Evolutionary conservation across 176 grass and related monocot genomes (phyloP).

Genomic region (Bonia amplexicaulis): DNA sequence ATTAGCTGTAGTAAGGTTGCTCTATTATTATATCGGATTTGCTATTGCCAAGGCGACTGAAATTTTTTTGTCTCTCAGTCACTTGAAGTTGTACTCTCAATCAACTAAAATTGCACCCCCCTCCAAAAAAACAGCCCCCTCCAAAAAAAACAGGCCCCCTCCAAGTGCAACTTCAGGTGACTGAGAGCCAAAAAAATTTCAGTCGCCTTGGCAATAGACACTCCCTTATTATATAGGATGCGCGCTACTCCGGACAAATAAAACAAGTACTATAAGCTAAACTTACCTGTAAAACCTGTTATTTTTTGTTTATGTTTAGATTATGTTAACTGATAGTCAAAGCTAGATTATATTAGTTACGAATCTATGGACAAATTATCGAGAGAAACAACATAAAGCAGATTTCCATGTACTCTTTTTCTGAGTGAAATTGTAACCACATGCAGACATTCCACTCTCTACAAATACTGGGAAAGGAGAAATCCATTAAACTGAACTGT

Average conservation of each 20-base stretch:
- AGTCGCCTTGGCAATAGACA: too few species aligned
- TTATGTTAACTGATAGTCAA: not conserved
- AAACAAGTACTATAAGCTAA: not conserved
- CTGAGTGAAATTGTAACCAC: not conserved
- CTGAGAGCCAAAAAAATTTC: too few species aligned
- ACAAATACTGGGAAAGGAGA: not conserved
- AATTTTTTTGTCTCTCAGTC: too few species aligned
- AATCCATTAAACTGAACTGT: not conserved
- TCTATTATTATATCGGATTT: not conserved
- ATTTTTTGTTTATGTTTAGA: not conserved
- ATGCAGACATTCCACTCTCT: not conserved
- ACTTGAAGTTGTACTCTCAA: too few species aligned
- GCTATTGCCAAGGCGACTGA: too few species aligned
- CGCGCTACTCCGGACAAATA: not conserved
- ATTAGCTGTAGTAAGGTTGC: not conserved
- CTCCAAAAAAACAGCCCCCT: too few species aligned
- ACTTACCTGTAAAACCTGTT: not conserved
- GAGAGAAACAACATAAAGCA: not conserved
- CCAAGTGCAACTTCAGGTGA: too few species aligned
- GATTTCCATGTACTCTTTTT: not conserved
- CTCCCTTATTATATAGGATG: not conserved
- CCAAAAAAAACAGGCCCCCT: too few species aligned
- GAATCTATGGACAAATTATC: not conserved
- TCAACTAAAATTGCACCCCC: too few species aligned
- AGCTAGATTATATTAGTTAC: not conserved